Base-by-base conservation (phyloP, 306 rosid genomes). In the Pueraria montana region DNA sequence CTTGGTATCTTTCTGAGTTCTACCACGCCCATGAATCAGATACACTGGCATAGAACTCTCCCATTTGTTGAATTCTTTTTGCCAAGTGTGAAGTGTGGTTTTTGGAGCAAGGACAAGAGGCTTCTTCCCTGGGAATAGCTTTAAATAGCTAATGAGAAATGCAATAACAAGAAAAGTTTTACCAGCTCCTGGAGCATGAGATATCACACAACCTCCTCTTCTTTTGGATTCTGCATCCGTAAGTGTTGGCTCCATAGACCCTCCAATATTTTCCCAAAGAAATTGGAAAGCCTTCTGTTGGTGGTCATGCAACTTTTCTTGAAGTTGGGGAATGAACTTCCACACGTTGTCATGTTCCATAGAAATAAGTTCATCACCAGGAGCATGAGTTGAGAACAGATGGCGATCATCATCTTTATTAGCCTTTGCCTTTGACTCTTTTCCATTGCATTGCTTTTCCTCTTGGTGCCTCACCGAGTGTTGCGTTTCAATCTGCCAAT, bases 91-190 rank as follows among this genome's bases (percentile, higher is more conserved):
- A 16, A 95, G 97, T 62, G 97, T 93, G 14, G 97, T 91, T 82
- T 93, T 95, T 10, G 97, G 98, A 69, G 98, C 98, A 49, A 95
- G 94, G 61, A 95, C 86, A 52, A 95, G 59, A 11, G 98, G 98
- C 46, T 91, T 81, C 81, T 89, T 93, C 53, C 90, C 91, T 0
- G 98, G 98, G 83, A 91, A 93, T 40, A 93, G 79, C 81, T 93
- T 93, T 59, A 93, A 80, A 84, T 91, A 93, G 86, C 98, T 95
- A 55, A 84, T 86, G 34, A 95, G 97, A 86, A 95, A 95, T 12
- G 97, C 87, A 77, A 95, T 95, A 11, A 90, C 87, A 69, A 93
- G 90, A 72, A 91, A 90, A 20, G 98, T 95, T 85, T 95, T 93
- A 40, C 98, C 97, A 11, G 97, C 94, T 59, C 98, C 97, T 4